Conservation (phyloP, 768 basidiomycete species). For the Lactarius psammicola region DNA sequence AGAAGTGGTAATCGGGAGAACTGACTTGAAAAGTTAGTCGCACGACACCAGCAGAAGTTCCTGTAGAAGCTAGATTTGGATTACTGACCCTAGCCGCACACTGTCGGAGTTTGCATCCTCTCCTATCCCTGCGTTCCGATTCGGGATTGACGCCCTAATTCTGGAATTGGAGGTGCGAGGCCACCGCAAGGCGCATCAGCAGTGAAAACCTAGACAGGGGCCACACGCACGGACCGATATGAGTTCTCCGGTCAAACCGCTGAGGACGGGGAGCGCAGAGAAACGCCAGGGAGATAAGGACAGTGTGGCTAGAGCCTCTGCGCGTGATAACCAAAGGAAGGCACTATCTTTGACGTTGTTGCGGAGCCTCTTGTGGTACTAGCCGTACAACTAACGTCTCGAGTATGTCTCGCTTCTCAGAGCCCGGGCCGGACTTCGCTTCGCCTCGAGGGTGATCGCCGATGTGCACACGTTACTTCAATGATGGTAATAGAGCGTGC, state of each 20-base stretch:
- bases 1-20: neutral
- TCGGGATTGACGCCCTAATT: neutral
- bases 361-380: neutral
- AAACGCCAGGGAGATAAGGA: neutral
- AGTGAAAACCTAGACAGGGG: neutral
- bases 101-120: neutral
- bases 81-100: neutral
- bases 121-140: neutral
- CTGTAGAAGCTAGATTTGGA: too few species aligned
- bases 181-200: neutral
- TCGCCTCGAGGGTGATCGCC: neutral
- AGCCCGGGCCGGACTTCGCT: neutral
- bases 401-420: too few species aligned
- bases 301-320: neutral
- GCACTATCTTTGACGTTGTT: neutral
- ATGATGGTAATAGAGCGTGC: neutral
- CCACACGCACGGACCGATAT: neutral
- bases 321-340: neutral
- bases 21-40: neutral
- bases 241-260: neutral
- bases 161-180: neutral
- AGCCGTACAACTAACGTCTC: too few species aligned
- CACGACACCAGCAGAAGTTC: neutral
- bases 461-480: neutral
- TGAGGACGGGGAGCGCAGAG: neutral